phyloP scores from a whole-genome alignment of 257 asterid genomes.

The Nicotiana benthamiana region DNA sequence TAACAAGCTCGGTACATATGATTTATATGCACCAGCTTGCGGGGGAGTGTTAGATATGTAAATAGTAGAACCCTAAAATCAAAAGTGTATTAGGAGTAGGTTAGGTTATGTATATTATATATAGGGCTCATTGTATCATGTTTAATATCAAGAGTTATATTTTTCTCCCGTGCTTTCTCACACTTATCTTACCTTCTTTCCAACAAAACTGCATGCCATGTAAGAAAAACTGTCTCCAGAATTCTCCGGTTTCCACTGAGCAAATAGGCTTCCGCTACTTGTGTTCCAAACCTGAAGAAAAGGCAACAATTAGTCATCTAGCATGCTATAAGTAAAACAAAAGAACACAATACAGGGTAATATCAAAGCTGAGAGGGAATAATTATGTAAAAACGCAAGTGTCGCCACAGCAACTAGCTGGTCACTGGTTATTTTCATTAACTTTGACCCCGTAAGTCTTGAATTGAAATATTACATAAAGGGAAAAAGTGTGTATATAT shows the following conservation, averaged over 20 bases:
- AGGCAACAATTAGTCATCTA: background rate
- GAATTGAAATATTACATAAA: background rate
- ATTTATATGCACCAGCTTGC: no score
- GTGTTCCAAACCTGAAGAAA: slow-evolving; percentile 29
- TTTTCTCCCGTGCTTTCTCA: no score
- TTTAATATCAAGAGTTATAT: no score
- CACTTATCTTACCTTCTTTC: slow-evolving; percentile 28
- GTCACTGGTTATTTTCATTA: background rate
- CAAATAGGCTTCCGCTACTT: slow-evolving; percentile 18
- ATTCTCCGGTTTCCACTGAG: slow-evolving; percentile 19
- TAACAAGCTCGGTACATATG: no score
- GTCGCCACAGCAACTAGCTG: background rate
- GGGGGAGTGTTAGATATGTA: no score
- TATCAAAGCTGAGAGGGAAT: background rate
- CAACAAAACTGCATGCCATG: slow-evolving; percentile 18
- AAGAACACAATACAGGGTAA: background rate
- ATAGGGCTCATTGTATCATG: no score
- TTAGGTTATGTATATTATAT: no score
- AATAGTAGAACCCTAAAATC: no score
- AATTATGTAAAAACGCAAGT: background rate
- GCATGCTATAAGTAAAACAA: background rate
- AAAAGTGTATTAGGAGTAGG: no score
- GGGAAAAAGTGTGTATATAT: background rate
- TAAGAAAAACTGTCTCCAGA: slow-evolving; percentile 12
- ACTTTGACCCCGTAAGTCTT: background rate